Evolutionary conservation across 1,139 yeast genomes (phyloP).

Genomic region (Candida labiduridarum): DNA sequence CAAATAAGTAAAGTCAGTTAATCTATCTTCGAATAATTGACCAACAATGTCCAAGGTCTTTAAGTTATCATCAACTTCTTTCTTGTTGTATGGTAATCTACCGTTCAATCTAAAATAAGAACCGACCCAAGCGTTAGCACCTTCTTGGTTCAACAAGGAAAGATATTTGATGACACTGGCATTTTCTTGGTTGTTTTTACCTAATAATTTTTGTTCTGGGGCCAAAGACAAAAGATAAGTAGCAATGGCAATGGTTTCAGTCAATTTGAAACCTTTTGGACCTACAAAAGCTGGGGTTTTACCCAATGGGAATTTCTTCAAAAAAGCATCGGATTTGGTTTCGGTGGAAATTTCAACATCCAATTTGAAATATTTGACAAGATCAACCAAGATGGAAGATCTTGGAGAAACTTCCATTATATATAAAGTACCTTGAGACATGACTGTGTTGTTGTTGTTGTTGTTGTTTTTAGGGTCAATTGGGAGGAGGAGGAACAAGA

Average conservation of each 20-base stretch:
- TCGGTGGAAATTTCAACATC: constrained; percentile 58
- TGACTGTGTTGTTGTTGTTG: constrained; percentile 19
- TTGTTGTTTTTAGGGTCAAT: not conserved
- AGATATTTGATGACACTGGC: constrained; percentile 79
- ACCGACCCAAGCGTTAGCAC: constrained; percentile 36
- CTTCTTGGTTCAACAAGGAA: constrained; percentile 77
- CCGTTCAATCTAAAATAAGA: constrained; percentile 37
- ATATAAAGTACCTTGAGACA: constrained; percentile 69
- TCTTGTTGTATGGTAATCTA: constrained; percentile 71
- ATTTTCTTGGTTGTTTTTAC: constrained; percentile 65
- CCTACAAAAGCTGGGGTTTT: constrained; percentile 81
- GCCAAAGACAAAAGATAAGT: constrained; percentile 42
- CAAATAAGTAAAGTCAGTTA: constrained; percentile 77
- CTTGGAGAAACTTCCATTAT: constrained; percentile 51
- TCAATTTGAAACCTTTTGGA: constrained; percentile 75
- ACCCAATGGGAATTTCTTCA: constrained; percentile 64
- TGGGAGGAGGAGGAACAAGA: not conserved
- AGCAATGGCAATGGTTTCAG: constrained; percentile 77
- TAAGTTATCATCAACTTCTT: constrained; percentile 59
- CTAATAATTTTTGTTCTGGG: constrained; percentile 42
- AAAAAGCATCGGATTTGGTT: constrained; percentile 40
- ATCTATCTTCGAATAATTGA: constrained; percentile 60
- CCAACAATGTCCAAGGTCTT: constrained; percentile 42
- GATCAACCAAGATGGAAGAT: constrained; percentile 38
- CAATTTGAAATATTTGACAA: constrained; percentile 65